Evolutionary conservation across 2,329 filamentous ascomycete genomes (phyloP), one percentile per base, ranked within the genome.

Genomic region (Claviceps capensis): DNA sequence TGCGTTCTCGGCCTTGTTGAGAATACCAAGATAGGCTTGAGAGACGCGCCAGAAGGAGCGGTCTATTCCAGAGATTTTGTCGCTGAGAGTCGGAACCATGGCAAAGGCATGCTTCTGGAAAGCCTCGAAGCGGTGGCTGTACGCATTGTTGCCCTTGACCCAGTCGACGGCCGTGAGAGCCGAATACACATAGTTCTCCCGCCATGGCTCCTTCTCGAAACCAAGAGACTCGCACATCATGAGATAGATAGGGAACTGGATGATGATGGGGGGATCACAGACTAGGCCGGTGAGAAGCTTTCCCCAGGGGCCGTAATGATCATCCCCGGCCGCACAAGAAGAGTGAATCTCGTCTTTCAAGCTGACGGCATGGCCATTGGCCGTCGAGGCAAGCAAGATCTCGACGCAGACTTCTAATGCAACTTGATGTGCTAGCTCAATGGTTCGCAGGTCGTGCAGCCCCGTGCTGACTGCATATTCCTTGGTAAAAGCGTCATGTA

Each of bases 211-310:
- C 4, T 41, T 41, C 38, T 54, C 54, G 22, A 53, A 47, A 2
- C 47, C 48, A 47, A 54, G 54, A 2, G 54, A 40, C 41, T 54
- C 44, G 37, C 54, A 56, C 52, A 54, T 56, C 45, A 56, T 52
- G 50, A 56, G 52, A 45, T 54, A 53, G 14, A 54, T 51, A 26
- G 54, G 54, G 37, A 56, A 56, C 45, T 51, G 48, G 8, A 48
- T 36, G 30, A 54, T 54, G 44, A 56, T 53, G 13, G 54, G 54
- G 7, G 54, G 54, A 26, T 56, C 54, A 42, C 53, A 51, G 5
- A 44, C 50, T 5, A 56, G 42, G 0, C 52, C 54, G 2, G 54
- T 56, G 38, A 56, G 50, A 6, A 56, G 46, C 46, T 36, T 51
- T 1, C 53, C 53, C 50, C 53, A 54, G 14, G 50, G 44, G 3